Percentiles rank a stretch among this genome's conserved stretches.
These are phyloP conservation scores for Dactylellina drechsleri DNA, from an alignment of 2,329 filamentous ascomycete species.

Conservation along the genomic window DNA sequence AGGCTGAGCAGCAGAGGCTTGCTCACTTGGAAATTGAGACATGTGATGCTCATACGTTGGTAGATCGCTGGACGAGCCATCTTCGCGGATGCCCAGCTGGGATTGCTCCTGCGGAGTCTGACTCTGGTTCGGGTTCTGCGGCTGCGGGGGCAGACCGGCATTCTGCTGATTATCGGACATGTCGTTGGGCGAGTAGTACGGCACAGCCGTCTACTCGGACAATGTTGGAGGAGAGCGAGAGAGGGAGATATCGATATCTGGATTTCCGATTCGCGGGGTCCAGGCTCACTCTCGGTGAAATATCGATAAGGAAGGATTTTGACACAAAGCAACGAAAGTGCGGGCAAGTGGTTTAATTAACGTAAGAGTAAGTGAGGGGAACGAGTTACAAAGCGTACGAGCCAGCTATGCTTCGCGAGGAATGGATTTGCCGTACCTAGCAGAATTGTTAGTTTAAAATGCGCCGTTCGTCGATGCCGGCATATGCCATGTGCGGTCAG, in stretches of 20 bases:
- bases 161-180: slow-evolving; percentile 41
- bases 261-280: too few species aligned
- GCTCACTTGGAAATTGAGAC: slow-evolving; percentile 17
- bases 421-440: too few species aligned
- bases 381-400: too few species aligned
- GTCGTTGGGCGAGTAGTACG: not conserved
- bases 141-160: slow-evolving; percentile 22
- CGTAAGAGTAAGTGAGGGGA: too few species aligned
- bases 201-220: slow-evolving; percentile 17
- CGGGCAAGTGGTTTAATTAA: too few species aligned
- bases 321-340: too few species aligned
- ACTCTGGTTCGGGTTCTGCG: slow-evolving; percentile 9
- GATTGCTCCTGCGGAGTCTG: slow-evolving; percentile 10
- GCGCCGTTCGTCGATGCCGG: too few species aligned
- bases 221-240: not conserved
- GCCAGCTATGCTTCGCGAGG: too few species aligned
- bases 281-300: too few species aligned
- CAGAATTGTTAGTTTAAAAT: too few species aligned
- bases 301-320: too few species aligned
- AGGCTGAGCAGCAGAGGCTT: slow-evolving; percentile 1
- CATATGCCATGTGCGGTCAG: too few species aligned
- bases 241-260: not conserved
- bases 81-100: slow-evolving; percentile 1
- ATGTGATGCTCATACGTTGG: slow-evolving; percentile 35
- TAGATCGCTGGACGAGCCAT: slow-evolving; percentile 14